phyloP scores from a whole-genome alignment of 345 rosid genomes.

The Lepidium africanum region DNA sequence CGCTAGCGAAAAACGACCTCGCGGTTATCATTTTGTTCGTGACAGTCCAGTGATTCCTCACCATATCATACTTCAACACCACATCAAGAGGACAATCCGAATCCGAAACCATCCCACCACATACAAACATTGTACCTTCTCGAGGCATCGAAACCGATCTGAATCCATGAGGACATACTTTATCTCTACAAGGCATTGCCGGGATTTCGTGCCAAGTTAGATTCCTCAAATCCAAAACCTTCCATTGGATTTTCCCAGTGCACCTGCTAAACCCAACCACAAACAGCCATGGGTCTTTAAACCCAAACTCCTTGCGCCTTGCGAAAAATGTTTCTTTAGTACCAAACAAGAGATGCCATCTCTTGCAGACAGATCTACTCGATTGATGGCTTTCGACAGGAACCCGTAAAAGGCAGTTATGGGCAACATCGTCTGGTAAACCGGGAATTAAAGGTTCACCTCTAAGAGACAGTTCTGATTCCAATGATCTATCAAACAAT shows the following conservation, averaged over 20 bases:
- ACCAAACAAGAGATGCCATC: slow-evolving; percentile 66
- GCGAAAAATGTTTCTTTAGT: slow-evolving; percentile 65
- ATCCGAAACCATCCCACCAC: slow-evolving; percentile 83
- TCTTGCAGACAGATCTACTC: slow-evolving; percentile 65
- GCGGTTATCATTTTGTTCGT: slow-evolving; percentile 54
- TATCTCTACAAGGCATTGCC: slow-evolving; percentile 74
- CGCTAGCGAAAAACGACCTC: slow-evolving; percentile 73
- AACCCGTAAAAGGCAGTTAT: slow-evolving; percentile 66
- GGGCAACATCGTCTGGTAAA: slow-evolving; percentile 83
- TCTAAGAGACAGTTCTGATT: slow-evolving; percentile 43
- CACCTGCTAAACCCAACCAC: slow-evolving; percentile 67
- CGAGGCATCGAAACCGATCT: slow-evolving; percentile 55
- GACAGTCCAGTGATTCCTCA: slow-evolving; percentile 74
- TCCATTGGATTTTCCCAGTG: slow-evolving; percentile 78
- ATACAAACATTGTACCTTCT: slow-evolving; percentile 62
- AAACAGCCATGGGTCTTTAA: slow-evolving; percentile 81
- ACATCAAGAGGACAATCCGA: slow-evolving; percentile 68
- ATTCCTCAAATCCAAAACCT: slow-evolving; percentile 61
- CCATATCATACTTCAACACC: slow-evolving; percentile 76
- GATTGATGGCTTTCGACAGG: slow-evolving; percentile 62
- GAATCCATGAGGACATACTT: slow-evolving; percentile 71
- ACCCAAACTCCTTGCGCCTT: slow-evolving; percentile 56
- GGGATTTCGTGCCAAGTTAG: slow-evolving; percentile 82
- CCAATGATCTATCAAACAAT: slow-evolving; percentile 42
- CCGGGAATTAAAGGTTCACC: slow-evolving; percentile 74